A percentile compares a stretch with the other conserved stretches of the same genome.
These are phyloP conservation scores for Sapria himalayana DNA, from an alignment of 345 rosid genomes.

Conservation along the genomic window DNA sequence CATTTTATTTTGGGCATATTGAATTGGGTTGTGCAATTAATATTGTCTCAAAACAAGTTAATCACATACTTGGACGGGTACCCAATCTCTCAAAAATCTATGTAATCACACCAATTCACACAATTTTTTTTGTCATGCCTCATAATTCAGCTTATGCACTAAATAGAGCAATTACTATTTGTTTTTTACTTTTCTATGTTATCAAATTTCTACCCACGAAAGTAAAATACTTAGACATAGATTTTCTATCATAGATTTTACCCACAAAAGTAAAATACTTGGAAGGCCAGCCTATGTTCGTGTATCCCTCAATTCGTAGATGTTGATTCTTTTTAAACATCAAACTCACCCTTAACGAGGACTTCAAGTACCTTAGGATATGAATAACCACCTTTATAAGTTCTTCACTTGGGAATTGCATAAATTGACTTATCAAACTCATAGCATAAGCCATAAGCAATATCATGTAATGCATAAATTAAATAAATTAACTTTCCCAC, in stretches of 20 bases:
- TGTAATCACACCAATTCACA: too few species aligned
- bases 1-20: too few species aligned
- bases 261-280: too few species aligned
- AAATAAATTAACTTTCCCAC: constrained; percentile 1
- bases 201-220: too few species aligned
- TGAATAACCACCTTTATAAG: neutral
- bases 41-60: too few species aligned
- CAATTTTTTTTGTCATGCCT: neutral
- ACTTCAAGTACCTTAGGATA: neutral
- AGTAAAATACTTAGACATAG: neutral
- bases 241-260: neutral
- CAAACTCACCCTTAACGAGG: neutral
- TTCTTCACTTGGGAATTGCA: neutral
- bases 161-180: too few species aligned
- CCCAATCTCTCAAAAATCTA: too few species aligned
- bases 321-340: neutral
- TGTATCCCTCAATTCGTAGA: neutral
- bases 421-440: neutral
- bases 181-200: too few species aligned
- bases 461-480: neutral
- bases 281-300: neutral
- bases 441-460: neutral
- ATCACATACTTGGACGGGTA: too few species aligned
- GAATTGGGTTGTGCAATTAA: too few species aligned
- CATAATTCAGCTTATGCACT: neutral